Evolutionary conservation across 2,329 filamentous ascomycete genomes (phyloP).

Genomic region (Beauveria pseudobassiana): DNA sequence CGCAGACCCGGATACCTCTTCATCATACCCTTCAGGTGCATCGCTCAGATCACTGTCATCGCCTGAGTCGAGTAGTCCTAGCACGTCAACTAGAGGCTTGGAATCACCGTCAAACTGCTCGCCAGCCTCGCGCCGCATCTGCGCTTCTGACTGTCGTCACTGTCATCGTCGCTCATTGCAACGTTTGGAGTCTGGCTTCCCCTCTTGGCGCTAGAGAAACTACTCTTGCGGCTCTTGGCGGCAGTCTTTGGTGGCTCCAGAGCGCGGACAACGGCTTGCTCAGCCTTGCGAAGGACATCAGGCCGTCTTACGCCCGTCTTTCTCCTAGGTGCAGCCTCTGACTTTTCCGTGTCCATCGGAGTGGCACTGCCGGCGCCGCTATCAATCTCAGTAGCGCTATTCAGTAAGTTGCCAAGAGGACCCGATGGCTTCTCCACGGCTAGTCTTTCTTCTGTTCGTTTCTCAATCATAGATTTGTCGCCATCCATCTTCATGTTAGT

Average conservation of each 20-base stretch:
- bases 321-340: conserved; percentile 32
- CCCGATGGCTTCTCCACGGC: neutral
- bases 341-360: conserved; percentile 33
- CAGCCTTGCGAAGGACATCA: conserved; percentile 54
- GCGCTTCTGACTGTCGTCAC: conserved; percentile 33
- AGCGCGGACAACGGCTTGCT: conserved; percentile 46
- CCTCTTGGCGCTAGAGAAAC: conserved; percentile 43
- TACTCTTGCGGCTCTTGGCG: conserved; percentile 41
- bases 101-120: conserved; percentile 22
- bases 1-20: conserved; percentile 44
- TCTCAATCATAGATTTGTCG: neutral
- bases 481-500: neutral
- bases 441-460: neutral
- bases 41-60: conserved; percentile 65
- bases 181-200: conserved; percentile 32
- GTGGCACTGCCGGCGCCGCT: conserved; percentile 26
- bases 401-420: conserved; percentile 33
- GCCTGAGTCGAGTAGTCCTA: conserved; percentile 37
- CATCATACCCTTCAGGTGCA: conserved; percentile 50
- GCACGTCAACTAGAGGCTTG: conserved; percentile 10
- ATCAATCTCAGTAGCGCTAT: conserved; percentile 34
- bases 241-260: conserved; percentile 41
- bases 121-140: conserved; percentile 28
- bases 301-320: conserved; percentile 43
- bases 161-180: conserved; percentile 28